Evolutionary conservation across 352 stramenopile genomes (phyloP), one percentile per base, ranked within the genome.

Genomic region (Globisporangium okanoganense): DNA sequence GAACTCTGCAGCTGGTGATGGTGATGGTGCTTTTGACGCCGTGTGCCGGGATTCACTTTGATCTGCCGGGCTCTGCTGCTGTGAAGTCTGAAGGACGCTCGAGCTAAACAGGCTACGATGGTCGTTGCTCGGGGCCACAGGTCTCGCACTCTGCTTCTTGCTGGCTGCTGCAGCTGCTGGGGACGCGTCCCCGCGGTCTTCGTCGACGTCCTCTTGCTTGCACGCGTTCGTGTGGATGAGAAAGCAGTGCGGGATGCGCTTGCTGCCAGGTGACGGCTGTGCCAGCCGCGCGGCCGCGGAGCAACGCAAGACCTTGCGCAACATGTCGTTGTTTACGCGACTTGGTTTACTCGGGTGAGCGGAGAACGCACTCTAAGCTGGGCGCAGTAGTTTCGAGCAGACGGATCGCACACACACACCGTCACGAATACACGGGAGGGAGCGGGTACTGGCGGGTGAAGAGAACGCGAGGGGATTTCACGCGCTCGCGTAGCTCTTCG

Each of bases 191-290:
- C 20, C 29, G 12, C 47, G 52, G 18, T 65, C 51, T 6, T 65
- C 52, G 2, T 59, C 54, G 3, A 50, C 53, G 3, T 41, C 61
- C n/a, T 58, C 54, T n/a, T 62, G 45, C 20, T 67, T 61, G 36
- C 53, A 62, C 25, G 61, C 61, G 40, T 58, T 67, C 41, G 61
- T 67, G 44, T 67, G 61, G 14, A 67, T 48, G 13, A 57, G 31
- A 22, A 55, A 40, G n/a, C 60, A 24, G 18, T n/a, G 52, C 20
- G 36, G 18, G 41, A 54, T 3, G 27, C 25, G 45, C 8, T 45
- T 57, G 61, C 29, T 45, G 16, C 18, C 16, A 2, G 60, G 18
- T n/a, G 54, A 13, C 29, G 58, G 2, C 18, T 60, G 55, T 36
- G 44, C 16, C 35, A 62, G n/a, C 8, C 36, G 55, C 53, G 47